Percentiles rank a stretch among this genome's conserved stretches.
phyloP scores from a whole-genome alignment of 306 rosid species.

The Quercus aquifolioides region DNA sequence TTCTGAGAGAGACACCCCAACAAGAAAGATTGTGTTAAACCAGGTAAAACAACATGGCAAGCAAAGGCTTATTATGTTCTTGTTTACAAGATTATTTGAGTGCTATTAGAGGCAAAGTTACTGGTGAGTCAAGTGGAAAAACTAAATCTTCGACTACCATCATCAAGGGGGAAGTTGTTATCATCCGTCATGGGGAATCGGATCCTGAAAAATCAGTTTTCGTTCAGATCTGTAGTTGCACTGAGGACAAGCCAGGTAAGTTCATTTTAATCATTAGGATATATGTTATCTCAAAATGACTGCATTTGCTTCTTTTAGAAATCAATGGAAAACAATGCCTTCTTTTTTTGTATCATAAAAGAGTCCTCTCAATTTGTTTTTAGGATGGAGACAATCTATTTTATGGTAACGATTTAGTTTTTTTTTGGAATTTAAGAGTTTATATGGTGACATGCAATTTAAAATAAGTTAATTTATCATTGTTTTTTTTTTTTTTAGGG shows the following conservation, averaged over 20 bases:
- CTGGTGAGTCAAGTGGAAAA: neutral
- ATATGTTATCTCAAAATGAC: neutral
- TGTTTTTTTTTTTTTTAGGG: too few relatives aligned
- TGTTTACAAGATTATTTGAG: slow-evolving; percentile 1
- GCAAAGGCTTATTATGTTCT: neutral
- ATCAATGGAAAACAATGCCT: too few relatives aligned
- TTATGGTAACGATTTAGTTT: too few relatives aligned
- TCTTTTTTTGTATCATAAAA: too few relatives aligned
- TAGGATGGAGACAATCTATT: too few relatives aligned
- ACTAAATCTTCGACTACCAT: neutral
- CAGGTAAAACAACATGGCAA: slow-evolving; percentile 18
- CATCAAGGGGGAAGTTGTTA: slow-evolving; percentile 38
- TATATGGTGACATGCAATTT: too few relatives aligned
- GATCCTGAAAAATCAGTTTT: slow-evolving; percentile 44
- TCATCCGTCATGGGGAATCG: slow-evolving; percentile 27
- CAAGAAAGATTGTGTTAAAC: too few relatives aligned
- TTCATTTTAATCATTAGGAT: neutral
- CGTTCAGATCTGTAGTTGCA: slow-evolving; percentile 56
- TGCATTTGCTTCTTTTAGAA: neutral
- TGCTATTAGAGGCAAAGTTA: slow-evolving; percentile 17
- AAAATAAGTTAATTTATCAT: too few relatives aligned
- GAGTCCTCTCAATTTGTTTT: too few relatives aligned
- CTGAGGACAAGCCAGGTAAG: slow-evolving; percentile 52
- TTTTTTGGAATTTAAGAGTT: too few relatives aligned
- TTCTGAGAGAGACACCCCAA: too few relatives aligned